Base-by-base conservation (phyloP, 2,329 filamentous ascomycete genomes). In the Paracoccidioides lutzii region DNA sequence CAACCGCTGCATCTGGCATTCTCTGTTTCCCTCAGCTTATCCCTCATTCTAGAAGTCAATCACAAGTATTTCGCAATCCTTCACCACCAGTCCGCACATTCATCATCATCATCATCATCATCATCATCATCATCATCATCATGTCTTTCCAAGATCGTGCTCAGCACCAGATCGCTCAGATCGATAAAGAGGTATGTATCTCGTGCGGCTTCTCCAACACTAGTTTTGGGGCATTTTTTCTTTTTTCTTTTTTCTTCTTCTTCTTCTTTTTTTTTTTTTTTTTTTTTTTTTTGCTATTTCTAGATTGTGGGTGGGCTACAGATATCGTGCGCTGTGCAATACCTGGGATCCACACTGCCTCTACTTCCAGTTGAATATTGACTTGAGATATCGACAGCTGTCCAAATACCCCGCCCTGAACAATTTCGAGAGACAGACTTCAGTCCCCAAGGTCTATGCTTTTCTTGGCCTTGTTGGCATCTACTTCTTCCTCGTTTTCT, bases 401-500 rank as follows among this genome's bases (percentile, higher is more conserved):
- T 83, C 81, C 69, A 84, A 83, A 70, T 84, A 84, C 73, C 79
- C 78, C 63, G 69, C 76, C 65, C 80, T 85, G 70, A 82, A 83
- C 76, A 81, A 84, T 71, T 78, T 85, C 63, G 82, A 85, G 76
- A 78, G 80, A 71, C 81, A 84, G 72, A 84, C 81, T 65, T 82
- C 77, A 57, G 79, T 85, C 55, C 82, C 82, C 63, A 85, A 85
- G 74, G 81, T 83, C 71, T 85, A 85, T 67, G 79, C 77, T 60
- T 72, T 84, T 69, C 80, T 85, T 50, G 82, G 81, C 63, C 73
- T 85, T 55, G 79, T 75, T 60, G 81, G 79, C 57, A 75, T 84
- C 59, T 85, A 85, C 76, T 83, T 83, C 75, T 84, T 84, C 78
- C 75, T 84, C 55, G 76, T 85, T 71, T 85, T 85, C 75, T 85